phyloP scores from a whole-genome alignment of 305 asterid species.

The Fraxinus albicans region DNA sequence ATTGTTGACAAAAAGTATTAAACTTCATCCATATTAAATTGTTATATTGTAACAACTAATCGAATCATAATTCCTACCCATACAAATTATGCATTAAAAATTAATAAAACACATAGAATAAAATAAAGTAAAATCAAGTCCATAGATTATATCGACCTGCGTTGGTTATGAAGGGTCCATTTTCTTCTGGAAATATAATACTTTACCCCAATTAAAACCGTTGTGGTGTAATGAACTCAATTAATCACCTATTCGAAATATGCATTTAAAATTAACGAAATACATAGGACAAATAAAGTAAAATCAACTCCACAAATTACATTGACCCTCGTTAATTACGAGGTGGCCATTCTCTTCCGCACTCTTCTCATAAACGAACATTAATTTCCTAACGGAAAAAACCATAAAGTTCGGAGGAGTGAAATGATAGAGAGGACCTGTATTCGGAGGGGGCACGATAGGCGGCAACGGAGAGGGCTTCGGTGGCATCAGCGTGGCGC shows the following conservation, averaged over 20 bases:
- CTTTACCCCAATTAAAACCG: neutral
- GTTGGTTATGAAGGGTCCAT: neutral
- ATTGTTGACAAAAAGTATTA: neutral
- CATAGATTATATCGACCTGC: neutral
- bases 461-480: conserved; percentile 70
- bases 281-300: neutral
- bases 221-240: neutral
- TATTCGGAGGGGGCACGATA: conserved; percentile 87
- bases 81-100: neutral
- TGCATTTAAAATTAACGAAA: neutral
- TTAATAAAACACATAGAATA: neutral
- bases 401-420: neutral
- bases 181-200: neutral
- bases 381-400: neutral
- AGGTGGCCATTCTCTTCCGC: neutral
- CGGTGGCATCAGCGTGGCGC: conserved; percentile 97
- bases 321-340: neutral
- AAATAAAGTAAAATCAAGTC: neutral
- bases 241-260: neutral
- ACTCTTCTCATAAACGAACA: neutral
- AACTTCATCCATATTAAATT: neutral
- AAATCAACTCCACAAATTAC: neutral
- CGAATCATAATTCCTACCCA: neutral
- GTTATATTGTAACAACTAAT: neutral
- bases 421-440: conserved; percentile 43